phyloP scores from a whole-genome alignment of 306 rosid species.

The Lotus japonicus region DNA sequence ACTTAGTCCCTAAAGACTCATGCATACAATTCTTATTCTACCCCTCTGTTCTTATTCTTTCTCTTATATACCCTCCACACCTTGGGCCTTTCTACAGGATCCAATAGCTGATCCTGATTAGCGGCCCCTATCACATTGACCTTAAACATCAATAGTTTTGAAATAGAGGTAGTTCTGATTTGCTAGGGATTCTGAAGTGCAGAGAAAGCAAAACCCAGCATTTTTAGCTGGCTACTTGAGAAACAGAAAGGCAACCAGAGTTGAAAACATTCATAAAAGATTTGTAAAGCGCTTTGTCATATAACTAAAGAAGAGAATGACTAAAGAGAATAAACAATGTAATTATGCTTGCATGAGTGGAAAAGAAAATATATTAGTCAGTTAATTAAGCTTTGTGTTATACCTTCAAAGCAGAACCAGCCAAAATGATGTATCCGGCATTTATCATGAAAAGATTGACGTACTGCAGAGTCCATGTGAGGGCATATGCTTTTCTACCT shows the following conservation, averaged over 20 bases:
- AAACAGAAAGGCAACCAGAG: background rate
- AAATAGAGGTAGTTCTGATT: background rate
- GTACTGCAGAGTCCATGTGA: slow-evolving; percentile 88
- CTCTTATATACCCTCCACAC: too few species aligned
- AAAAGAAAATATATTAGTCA: background rate
- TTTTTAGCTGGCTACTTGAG: background rate
- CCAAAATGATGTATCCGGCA: slow-evolving; percentile 77
- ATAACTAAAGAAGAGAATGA: background rate
- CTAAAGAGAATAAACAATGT: background rate
- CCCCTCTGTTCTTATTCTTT: too few species aligned
- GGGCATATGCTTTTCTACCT: slow-evolving; percentile 75
- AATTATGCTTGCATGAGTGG: background rate
- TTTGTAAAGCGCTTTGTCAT: background rate
- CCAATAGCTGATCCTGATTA: too few species aligned
- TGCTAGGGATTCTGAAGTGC: background rate
- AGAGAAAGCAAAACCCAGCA: background rate
- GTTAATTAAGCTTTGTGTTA: background rate
- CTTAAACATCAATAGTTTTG: too few species aligned
- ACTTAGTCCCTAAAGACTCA: too few species aligned
- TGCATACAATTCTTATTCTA: too few species aligned
- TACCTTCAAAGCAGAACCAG: slow-evolving; percentile 95
- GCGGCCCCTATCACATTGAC: too few species aligned
- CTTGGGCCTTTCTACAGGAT: too few species aligned
- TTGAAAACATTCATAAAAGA: background rate
- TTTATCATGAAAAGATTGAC: slow-evolving; percentile 94